Evolutionary conservation across 1,284 basidiomycete genomes (phyloP), one percentile per base, ranked within the genome.

Genomic region (Ceratobasidium sp.): DNA sequence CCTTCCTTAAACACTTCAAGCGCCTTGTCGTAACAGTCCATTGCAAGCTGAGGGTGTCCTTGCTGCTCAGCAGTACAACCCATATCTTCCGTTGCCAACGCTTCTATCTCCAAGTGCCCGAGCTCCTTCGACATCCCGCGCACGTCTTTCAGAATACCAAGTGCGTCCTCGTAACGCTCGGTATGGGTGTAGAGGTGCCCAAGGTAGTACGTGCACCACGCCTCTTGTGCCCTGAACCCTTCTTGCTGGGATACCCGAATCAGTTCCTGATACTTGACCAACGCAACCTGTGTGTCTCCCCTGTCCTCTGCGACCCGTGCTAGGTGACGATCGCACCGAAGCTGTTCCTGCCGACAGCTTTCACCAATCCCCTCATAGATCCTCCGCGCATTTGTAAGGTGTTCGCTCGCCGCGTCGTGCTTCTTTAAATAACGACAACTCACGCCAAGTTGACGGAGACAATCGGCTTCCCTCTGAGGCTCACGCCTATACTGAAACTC

Each of bases 41-140:
- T 51, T 15, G 69, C 57, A 15, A 62, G 48, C 44, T 45, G 29
- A 3, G 54, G 31, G n/a, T 73, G 57, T 11, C 59, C 29, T 27
- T 62, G 59, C 17, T 29, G 48, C n/a, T 73, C 69, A n/a, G 69
- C 69, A 47, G 57, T 62, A 15, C 44, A 62, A 7, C 69, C 69
- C 29, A 24, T 41, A 17, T 73, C 69, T 33, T 73, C 69, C 8
- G 69, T 73, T 17, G 69, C 69, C 36, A 62, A 73, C 1, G 56
- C 69, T 29, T 73, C 57, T 14, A 73, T 62, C 45, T 73, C 69
- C 15, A 29, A 45, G 27, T 73, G 31, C 4, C 44, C 14, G 31
- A 73, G 48, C 8, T 36, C 47, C 27, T 48, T 27, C 11, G 69
- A 60, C 22, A 19, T 53, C 5, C 51, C 62, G 31, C 62, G 33